Base-by-base conservation (phyloP, 768 basidiomycete species). In the Macrocybe gigantea region DNA sequence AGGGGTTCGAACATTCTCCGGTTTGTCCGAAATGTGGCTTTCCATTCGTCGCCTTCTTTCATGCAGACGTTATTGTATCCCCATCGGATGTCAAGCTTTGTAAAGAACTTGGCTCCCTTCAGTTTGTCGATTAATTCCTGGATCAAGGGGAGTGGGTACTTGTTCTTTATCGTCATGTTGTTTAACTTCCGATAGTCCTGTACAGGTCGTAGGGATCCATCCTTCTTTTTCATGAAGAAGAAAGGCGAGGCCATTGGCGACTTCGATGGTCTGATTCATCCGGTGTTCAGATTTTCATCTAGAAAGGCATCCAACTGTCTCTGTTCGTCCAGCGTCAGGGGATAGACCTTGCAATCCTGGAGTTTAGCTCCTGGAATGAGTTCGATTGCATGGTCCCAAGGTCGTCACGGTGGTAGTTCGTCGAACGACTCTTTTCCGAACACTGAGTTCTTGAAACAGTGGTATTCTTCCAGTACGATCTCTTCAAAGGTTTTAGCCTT, bases 21-120 rank as follows among this genome's bases (percentile, higher is more conserved):
- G n/a, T n/a, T n/a, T n/a, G n/a, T n/a, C n/a, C n/a, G n/a, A n/a
- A n/a, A n/a, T n/a, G n/a, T n/a, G n/a, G 64, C 71, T 51, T 72
- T 77, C 61, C 59, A 66, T 54, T 74, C 60, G 44, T 75, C 64
- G 2, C 70, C 72, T 38, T 68, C 60, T 29, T 61, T 64, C 15
- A 77, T 57, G 5, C 55, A 33, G 14, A 62, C 44, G 8, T 69
- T 65, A 49, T 74, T 64, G 51, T 66, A 78, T 0, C 66, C 69
- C 43, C 61, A 62, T 7, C 60, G 50, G 4, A 77, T 57, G 52
- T 78, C 70, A 15, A 77, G 48, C 37, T 64, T 65, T 0, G 64
- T 62, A 50, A 67, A 72, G 13, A 60, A 44, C 9, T 51, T 49
- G 13, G 64, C 57, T 10, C 50, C 51, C 1, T 46, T 33, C 0